Evolutionary conservation across 345 rosid genomes (phyloP).

Genomic region (Lenwebbia sp.): DNA sequence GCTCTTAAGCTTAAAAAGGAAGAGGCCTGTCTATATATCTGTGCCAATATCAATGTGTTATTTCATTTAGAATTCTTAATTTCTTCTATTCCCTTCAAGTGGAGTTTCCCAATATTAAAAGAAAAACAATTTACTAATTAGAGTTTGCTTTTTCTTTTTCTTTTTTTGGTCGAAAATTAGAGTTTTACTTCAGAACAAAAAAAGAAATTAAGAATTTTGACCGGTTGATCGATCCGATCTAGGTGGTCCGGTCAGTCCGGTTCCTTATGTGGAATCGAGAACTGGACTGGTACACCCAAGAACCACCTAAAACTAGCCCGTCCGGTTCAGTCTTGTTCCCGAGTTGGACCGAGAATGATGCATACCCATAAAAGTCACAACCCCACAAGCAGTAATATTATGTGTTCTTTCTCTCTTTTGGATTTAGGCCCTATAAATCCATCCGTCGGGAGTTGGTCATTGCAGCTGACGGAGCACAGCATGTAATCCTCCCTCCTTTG

Average conservation of each 20-base stretch:
- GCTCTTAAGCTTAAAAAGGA: not conserved
- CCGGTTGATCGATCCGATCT: no score
- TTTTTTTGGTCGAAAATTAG: accelerated
- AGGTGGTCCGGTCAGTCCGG: no score
- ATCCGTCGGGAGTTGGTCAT: not conserved
- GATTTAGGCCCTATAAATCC: not conserved
- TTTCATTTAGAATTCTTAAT: not conserved
- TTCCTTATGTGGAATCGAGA: no score
- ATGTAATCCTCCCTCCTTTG: not conserved
- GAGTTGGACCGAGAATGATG: no score
- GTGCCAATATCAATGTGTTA: not conserved
- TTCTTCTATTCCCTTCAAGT: not conserved
- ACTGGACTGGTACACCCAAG: no score
- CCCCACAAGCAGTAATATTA: not conserved
- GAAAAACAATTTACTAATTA: not conserved
- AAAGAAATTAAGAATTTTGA: no score
- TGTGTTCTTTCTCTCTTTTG: not conserved
- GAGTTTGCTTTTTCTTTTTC: no score
- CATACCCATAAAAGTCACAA: not conserved
- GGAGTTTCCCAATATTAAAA: not conserved
- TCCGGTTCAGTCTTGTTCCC: no score
- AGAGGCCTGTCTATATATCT: not conserved
- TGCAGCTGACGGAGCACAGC: not conserved
- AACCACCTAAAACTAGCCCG: no score
- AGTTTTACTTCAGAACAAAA: accelerated